Evolutionary conservation across 2,329 filamentous ascomycete genomes (phyloP).

Genomic region (Fusarium globosum): DNA sequence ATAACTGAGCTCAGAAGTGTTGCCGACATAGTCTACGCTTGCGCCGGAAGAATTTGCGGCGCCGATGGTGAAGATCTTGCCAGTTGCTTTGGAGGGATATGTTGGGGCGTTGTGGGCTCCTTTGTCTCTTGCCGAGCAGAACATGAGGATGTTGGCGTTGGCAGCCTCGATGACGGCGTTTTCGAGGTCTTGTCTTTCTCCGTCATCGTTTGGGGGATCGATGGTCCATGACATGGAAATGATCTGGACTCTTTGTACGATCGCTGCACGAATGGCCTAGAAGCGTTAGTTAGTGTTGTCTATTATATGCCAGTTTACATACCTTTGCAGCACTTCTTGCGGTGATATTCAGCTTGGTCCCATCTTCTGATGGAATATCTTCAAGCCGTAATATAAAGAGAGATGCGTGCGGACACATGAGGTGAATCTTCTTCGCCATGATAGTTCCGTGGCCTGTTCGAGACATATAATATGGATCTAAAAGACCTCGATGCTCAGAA

Average conservation of each 20-base stretch:
- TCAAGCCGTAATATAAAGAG: slow-evolving; percentile 34
- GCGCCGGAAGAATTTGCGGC: slow-evolving; percentile 32
- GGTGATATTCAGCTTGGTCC: neutral
- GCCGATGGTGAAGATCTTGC: slow-evolving; percentile 46
- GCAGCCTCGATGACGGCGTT: slow-evolving; percentile 40
- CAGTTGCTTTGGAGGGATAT: slow-evolving; percentile 22
- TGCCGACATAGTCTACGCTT: slow-evolving; percentile 22
- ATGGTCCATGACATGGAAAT: slow-evolving; percentile 55
- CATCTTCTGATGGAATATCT: neutral
- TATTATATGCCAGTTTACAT: neutral
- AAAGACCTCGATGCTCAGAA: neutral
- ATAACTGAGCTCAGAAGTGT: too few relatives aligned
- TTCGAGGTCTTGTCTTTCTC: slow-evolving; percentile 30
- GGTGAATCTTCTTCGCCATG: slow-evolving; percentile 45
- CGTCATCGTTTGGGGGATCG: neutral
- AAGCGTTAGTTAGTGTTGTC: neutral
- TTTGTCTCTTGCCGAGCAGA: slow-evolving; percentile 52
- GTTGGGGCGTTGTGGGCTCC: neutral
- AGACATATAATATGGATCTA: slow-evolving; percentile 44
- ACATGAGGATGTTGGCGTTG: slow-evolving; percentile 51
- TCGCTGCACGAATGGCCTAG: slow-evolving; percentile 48
- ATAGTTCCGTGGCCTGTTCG: slow-evolving; percentile 43
- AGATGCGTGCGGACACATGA: slow-evolving; percentile 36
- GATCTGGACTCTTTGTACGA: slow-evolving; percentile 47
- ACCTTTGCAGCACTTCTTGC: slow-evolving; percentile 7